Base-by-base conservation (phyloP, 1,139 yeast genomes). In the Saccharomyces hybrid region DNA sequence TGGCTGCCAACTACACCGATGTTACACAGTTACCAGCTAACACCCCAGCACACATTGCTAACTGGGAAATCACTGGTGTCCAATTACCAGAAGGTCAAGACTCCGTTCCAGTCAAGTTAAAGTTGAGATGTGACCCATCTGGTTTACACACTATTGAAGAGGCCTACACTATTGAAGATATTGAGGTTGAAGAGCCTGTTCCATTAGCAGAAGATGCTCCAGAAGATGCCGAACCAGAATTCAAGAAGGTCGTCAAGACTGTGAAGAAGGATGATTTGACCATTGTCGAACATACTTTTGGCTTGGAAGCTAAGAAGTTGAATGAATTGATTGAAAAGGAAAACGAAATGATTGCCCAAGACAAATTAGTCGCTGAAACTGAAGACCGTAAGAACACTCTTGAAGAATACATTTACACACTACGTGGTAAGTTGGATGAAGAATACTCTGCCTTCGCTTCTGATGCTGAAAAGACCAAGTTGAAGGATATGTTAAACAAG, bases 321-420 rank as follows among this genome's bases (percentile, higher is more conserved):
- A 77, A 81, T 64, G 75, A 75, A 56, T 80, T 77, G 65, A 77
- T 86, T 59, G 97, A 93, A 79, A 77, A 78, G 72, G 99, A 93
- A 79, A 82, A 82, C 69, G 79, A 86, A 71, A 77, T 93, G 84
- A 80, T 82, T 61, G 81, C 88, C 72, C 90, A 85, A 71, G 99
- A 93, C 77, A 90, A 90, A 79, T 84, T 91, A 66, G 97, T 93
- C 63, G 95, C 96, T 64, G 97, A 91, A 77, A 93, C 98, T 62
- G 98, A 93, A 79, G 97, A 93, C 78, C 88, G 90, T 76, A 93
- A 93, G 87, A 93, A 93, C 73, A 95, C 97, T 64, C 81, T 93
- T 60, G 99, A 93, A 79, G 99, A 93, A 79, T 93, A 91, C 81
- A 93, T 93, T 70, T 93, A 93, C 77, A 95, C 89, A 67, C 84